phyloP scores from a whole-genome alignment of 2,329 filamentous ascomycete genomes.

The Boeremia exigua region DNA sequence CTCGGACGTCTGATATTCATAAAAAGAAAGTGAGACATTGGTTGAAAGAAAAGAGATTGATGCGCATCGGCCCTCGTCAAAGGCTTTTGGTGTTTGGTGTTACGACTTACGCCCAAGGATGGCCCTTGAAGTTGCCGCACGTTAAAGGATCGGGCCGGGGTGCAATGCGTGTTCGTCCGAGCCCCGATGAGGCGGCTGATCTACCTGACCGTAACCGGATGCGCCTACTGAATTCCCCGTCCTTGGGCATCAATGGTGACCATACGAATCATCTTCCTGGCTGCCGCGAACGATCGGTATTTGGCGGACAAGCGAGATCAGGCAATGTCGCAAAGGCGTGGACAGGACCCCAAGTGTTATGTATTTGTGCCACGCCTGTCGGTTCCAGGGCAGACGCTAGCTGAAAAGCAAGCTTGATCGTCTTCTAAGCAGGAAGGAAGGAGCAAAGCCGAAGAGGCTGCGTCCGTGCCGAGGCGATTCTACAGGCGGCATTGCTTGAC shows the following conservation, averaged over 20 bases:
- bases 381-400: slow-evolving; percentile 24
- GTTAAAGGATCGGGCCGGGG: slow-evolving; percentile 19
- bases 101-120: slow-evolving; percentile 12
- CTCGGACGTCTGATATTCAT: slow-evolving; percentile 1
- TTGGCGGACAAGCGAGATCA: slow-evolving; percentile 5
- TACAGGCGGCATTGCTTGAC: slow-evolving; percentile 38
- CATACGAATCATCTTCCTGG: neutral
- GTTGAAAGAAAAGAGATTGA: slow-evolving; percentile 14
- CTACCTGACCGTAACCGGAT: slow-evolving; percentile 11
- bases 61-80: neutral
- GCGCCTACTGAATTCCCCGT: slow-evolving; percentile 8
- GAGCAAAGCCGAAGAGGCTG: slow-evolving; percentile 33
- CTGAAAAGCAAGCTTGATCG: slow-evolving; percentile 32
- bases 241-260: slow-evolving; percentile 6
- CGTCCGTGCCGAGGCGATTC: slow-evolving; percentile 39
- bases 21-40: slow-evolving; percentile 15
- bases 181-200: slow-evolving; percentile 16
- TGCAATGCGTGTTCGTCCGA: slow-evolving; percentile 8
- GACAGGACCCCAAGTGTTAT: slow-evolving; percentile 2
- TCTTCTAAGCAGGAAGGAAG: slow-evolving; percentile 22
- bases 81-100: slow-evolving; percentile 5
- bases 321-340: slow-evolving; percentile 7
- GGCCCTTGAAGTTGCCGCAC: slow-evolving; percentile 13
- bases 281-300: neutral
- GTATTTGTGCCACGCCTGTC: slow-evolving; percentile 38